A percentile compares a stretch with the other conserved stretches of the same genome.
Conservation (phyloP, 257 asterid species). For the Forsythia suspensa region DNA sequence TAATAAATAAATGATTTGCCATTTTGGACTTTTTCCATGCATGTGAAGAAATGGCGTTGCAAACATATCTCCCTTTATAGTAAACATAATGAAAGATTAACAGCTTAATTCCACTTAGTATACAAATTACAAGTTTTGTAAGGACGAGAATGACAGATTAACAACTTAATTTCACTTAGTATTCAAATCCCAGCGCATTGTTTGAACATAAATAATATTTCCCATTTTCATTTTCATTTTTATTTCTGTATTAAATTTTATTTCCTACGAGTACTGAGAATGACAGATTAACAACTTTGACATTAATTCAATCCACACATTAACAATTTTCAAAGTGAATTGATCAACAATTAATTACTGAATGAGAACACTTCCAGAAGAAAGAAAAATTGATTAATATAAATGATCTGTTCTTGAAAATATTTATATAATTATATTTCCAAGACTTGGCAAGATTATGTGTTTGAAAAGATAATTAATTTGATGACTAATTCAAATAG, state of each 20-base stretch:
- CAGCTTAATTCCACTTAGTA: not conserved
- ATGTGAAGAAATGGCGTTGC: not conserved
- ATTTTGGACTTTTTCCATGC: not conserved
- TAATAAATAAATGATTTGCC: not conserved
- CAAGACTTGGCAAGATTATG: not conserved
- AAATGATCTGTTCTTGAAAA: not conserved
- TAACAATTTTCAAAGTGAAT: not conserved
- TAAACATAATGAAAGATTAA: not conserved
- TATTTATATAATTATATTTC: not conserved
- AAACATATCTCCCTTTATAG: not conserved
- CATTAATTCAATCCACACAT: too few relatives aligned
- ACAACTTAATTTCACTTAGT: too few relatives aligned
- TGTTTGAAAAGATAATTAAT: not conserved
- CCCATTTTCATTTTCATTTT: not conserved
- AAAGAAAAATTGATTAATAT: not conserved
- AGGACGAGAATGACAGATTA: too few relatives aligned
- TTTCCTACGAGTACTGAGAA: not conserved
- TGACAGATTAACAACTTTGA: not conserved
- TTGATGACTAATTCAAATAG: not conserved
- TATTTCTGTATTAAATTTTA: too few relatives aligned
- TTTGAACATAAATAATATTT: not conserved
- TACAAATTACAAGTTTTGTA: too few relatives aligned
- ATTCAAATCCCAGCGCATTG: too few relatives aligned
- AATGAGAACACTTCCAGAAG: not conserved
- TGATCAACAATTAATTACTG: too few relatives aligned